Evolutionary conservation across 768 basidiomycete genomes (phyloP).

Genomic region (Lentinula lateritia): DNA sequence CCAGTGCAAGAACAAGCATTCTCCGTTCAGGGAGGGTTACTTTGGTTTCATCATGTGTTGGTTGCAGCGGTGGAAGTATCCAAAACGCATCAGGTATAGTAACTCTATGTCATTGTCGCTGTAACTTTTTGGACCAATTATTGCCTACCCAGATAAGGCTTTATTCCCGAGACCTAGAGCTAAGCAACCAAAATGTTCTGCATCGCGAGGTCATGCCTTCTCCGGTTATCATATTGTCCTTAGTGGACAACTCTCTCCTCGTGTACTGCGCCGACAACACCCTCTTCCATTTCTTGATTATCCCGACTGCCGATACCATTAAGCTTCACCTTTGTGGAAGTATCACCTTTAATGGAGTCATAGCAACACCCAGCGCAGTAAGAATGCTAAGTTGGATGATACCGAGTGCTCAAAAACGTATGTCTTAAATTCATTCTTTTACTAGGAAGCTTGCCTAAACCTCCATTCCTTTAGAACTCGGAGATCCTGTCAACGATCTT

Average conservation of each 20-base stretch:
- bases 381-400: slow-evolving; percentile 97
- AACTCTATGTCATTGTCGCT: not conserved
- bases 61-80: slow-evolving; percentile 85
- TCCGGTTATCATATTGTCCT: slow-evolving; percentile 79
- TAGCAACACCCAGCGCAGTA: slow-evolving; percentile 77
- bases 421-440: slow-evolving; percentile 20
- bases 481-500: slow-evolving; percentile 90
- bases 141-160: slow-evolving; percentile 64
- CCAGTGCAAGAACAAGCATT: slow-evolving; percentile 85
- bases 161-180: slow-evolving; percentile 88
- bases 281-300: slow-evolving; percentile 85
- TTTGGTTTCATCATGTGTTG: slow-evolving; percentile 97
- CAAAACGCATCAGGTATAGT: slow-evolving; percentile 67
- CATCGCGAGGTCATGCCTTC: slow-evolving; percentile 73
- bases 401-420: slow-evolving; percentile 88
- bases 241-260: slow-evolving; percentile 92
- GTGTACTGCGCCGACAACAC: slow-evolving; percentile 95
- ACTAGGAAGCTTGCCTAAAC: slow-evolving; percentile 2
- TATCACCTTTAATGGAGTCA: slow-evolving; percentile 89
- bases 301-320: slow-evolving; percentile 78
- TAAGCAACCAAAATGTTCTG: slow-evolving; percentile 77
- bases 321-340: slow-evolving; percentile 89
- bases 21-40: slow-evolving; percentile 79
- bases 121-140: not conserved
- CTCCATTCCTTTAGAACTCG: slow-evolving; percentile 57